Evolutionary conservation across 2,329 filamentous ascomycete species (phyloP).

Genomic region (Elsinoe ampelina): DNA sequence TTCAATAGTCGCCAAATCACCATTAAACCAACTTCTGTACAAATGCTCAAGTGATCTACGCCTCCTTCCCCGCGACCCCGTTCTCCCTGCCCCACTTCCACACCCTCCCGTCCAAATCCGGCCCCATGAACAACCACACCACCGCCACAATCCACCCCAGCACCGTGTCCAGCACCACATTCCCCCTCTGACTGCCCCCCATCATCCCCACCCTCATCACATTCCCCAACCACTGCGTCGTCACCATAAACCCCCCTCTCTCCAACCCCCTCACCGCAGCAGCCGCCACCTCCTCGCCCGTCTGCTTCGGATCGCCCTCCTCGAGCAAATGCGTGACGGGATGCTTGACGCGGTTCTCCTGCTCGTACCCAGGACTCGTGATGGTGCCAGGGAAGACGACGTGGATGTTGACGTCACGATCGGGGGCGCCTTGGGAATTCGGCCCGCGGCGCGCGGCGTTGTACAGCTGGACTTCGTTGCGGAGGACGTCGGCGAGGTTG

Average conservation of each 20-base stretch:
- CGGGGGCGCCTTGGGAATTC: slow-evolving; percentile 41
- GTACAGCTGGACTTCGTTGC: slow-evolving; percentile 78
- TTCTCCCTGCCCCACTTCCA: slow-evolving; percentile 50
- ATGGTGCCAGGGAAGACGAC: slow-evolving; percentile 81
- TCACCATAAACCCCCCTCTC: slow-evolving; percentile 68
- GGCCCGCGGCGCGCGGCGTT: slow-evolving; percentile 49
- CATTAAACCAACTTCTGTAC: background rate
- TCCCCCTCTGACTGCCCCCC: slow-evolving; percentile 46
- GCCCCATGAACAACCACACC: slow-evolving; percentile 47
- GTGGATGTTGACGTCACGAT: slow-evolving; percentile 67
- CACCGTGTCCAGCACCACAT: slow-evolving; percentile 45
- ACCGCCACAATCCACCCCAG: slow-evolving; percentile 45
- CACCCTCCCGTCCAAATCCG: slow-evolving; percentile 49
- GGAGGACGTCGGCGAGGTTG: slow-evolving; percentile 70
- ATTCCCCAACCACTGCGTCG: slow-evolving; percentile 62
- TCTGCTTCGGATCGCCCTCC: slow-evolving; percentile 69
- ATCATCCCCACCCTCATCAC: slow-evolving; percentile 56
- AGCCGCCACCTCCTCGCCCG: slow-evolving; percentile 65
- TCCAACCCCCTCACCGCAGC: slow-evolving; percentile 66
- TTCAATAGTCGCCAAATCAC: too few species aligned
- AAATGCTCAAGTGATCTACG: background rate
- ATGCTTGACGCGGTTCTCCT: slow-evolving; percentile 72
- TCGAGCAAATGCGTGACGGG: slow-evolving; percentile 70
- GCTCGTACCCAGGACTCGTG: slow-evolving; percentile 60
- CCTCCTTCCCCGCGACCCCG: slow-evolving; percentile 25